Evolutionary conservation across 73 alveolate species (phyloP).

Genomic region (Symbiodinium pilosum): DNA sequence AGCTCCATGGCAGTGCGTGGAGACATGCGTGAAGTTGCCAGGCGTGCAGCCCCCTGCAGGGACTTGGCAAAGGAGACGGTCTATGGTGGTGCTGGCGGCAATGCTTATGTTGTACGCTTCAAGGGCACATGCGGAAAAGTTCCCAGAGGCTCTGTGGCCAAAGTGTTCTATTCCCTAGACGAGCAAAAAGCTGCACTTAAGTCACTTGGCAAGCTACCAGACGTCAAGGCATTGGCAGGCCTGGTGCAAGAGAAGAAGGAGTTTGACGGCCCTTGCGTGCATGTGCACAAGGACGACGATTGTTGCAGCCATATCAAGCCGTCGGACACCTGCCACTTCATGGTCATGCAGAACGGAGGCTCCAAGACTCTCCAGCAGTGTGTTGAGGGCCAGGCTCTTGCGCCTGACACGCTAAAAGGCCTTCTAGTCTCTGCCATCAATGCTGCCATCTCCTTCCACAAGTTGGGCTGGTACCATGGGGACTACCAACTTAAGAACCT

Average conservation of each 20-base stretch:
- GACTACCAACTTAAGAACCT: slow-evolving; percentile 6
- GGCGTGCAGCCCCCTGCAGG: no score
- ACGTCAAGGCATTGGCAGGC: neutral
- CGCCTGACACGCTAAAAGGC: neutral
- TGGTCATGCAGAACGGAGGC: slow-evolving; percentile 10
- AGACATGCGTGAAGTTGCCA: no score
- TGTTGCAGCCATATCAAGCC: neutral
- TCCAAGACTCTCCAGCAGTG: neutral
- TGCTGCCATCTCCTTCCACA: slow-evolving; percentile 1
- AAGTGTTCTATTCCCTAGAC: no score
- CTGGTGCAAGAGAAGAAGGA: neutral
- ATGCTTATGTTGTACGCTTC: neutral
- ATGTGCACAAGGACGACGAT: neutral
- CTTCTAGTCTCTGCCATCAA: neutral
- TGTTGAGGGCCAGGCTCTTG: neutral
- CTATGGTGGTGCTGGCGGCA: slow-evolving; percentile 2
- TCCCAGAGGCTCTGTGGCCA: slow-evolving; percentile 7
- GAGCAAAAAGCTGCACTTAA: neutral
- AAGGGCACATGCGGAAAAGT: neutral
- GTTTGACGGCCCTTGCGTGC: neutral
- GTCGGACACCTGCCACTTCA: neutral
- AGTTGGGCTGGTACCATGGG: neutral
- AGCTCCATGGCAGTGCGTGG: no score
- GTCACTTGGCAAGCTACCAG: neutral
- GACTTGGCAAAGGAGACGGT: no score